Conservation (phyloP, 2,329 filamentous ascomycete species). For the Aureobasidium sp. region DNA sequence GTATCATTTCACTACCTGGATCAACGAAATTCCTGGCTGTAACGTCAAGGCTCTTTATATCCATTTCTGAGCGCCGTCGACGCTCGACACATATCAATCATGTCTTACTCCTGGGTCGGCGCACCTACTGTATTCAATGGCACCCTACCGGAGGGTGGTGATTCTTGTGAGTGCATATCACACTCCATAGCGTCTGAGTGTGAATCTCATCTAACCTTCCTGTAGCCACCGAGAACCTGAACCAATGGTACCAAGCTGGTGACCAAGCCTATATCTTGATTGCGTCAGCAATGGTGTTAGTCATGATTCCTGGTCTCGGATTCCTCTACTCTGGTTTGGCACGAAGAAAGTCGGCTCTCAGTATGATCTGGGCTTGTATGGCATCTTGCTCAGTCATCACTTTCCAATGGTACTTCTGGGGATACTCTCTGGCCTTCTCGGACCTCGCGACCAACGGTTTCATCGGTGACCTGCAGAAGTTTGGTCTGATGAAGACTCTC, state of each 20-base stretch:
- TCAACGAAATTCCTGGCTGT: not conserved
- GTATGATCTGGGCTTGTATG: constrained; percentile 96
- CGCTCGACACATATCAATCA: constrained; percentile 28
- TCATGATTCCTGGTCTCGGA: constrained; percentile 95
- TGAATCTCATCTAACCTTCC: constrained; percentile 9
- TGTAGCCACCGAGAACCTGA: constrained; percentile 74
- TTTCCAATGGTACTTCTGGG: constrained; percentile 99
- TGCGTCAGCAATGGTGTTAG: constrained; percentile 81
- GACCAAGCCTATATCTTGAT: constrained; percentile 93
- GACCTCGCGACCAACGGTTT: constrained; percentile 74
- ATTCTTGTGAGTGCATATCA: constrained; percentile 59
- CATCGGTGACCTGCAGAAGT: constrained; percentile 85
- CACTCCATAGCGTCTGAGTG: not conserved
- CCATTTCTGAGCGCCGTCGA: constrained; percentile 16
- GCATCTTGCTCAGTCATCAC: constrained; percentile 83
- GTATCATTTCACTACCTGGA: constrained; percentile 1
- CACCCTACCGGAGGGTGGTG: constrained; percentile 60
- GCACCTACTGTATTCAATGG: constrained; percentile 42
- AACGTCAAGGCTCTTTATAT: not conserved
- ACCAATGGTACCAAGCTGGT: constrained; percentile 89
- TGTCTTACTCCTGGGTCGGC: constrained; percentile 45
- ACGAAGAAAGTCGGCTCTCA: constrained; percentile 93
- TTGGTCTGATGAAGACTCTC: constrained; percentile 79
- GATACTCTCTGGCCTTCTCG: constrained; percentile 91
- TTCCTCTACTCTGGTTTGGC: constrained; percentile 97